A percentile compares a stretch with the other conserved stretches of the same genome.
These are phyloP conservation scores for Calocybe cyanea DNA, from an alignment of 768 basidiomycete species.

Conservation along the genomic window DNA sequence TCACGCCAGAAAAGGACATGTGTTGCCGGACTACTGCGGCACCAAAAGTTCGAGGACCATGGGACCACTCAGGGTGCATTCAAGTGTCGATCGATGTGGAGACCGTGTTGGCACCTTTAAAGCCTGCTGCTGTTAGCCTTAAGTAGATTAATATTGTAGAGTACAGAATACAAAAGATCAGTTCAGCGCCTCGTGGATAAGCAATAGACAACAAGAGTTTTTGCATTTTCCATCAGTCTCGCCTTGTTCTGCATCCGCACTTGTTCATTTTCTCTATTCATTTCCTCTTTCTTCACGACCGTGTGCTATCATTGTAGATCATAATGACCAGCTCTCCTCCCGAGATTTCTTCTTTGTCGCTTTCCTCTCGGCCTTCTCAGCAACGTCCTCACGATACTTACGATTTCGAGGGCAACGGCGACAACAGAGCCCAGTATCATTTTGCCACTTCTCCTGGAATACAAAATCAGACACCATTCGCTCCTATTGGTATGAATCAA, in stretches of 20 bases:
- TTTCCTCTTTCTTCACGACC: slow-evolving; percentile 29
- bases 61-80: slow-evolving; percentile 54
- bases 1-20: slow-evolving; percentile 2
- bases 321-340: slow-evolving; percentile 83
- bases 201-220: slow-evolving; percentile 28
- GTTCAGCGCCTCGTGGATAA: slow-evolving; percentile 10
- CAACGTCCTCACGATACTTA: slow-evolving; percentile 86
- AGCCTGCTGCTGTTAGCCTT: slow-evolving; percentile 37
- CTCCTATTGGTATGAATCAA: slow-evolving; percentile 54
- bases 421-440: slow-evolving; percentile 62
- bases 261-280: slow-evolving; percentile 24
- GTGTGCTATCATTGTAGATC: slow-evolving; percentile 23
- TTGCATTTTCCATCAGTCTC: slow-evolving; percentile 17
- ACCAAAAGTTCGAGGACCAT: slow-evolving; percentile 43
- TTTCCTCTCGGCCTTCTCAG: slow-evolving; percentile 55
- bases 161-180: slow-evolving; percentile 3
- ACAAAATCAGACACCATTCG: slow-evolving; percentile 54
- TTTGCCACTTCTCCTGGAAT: slow-evolving; percentile 59
- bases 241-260: slow-evolving; percentile 21
- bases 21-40: slow-evolving; percentile 18
- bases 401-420: slow-evolving; percentile 67
- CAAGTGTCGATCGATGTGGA: slow-evolving; percentile 41
- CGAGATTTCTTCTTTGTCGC: slow-evolving; percentile 74
- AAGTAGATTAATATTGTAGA: slow-evolving; percentile 2
- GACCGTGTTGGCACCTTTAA: slow-evolving; percentile 39